Percentiles rank a stretch among this genome's conserved stretches.
Conservation (phyloP, 202 grass and related monocot species). For the Sporobolus alterniflorus region DNA sequence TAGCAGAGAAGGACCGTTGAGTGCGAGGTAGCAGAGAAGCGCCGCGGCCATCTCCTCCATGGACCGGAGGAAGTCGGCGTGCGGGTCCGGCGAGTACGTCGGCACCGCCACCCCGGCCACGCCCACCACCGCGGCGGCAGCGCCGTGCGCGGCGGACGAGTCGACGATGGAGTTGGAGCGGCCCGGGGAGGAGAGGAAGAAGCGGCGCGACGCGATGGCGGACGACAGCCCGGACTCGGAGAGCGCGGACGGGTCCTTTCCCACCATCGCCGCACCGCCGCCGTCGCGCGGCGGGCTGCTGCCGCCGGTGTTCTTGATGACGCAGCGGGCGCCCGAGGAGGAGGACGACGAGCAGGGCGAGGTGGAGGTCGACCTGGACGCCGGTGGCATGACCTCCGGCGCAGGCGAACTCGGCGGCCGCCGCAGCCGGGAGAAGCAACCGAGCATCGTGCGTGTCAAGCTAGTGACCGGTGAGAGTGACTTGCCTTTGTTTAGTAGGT, state of each 20-base stretch:
- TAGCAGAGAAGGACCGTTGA: conserved; percentile 97
- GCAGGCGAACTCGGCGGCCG: conserved; percentile 33
- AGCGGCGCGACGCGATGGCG: conserved; percentile 90
- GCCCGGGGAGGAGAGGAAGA: conserved; percentile 80
- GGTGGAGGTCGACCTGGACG: conserved; percentile 34
- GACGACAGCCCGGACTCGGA: conserved; percentile 62
- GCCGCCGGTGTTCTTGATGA: conserved; percentile 20
- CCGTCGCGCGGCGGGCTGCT: conserved; percentile 36
- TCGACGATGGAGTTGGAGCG: conserved; percentile 91
- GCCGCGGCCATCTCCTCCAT: conserved; percentile 97
- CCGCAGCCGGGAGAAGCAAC: conserved; percentile 84
- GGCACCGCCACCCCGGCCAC: conserved; percentile 77
- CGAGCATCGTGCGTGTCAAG: conserved; percentile 50
- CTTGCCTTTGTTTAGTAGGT: not conserved
- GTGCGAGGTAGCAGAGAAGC: conserved; percentile 94
- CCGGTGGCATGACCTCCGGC: conserved; percentile 35
- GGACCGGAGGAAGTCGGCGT: conserved; percentile 79
- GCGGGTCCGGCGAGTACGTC: conserved; percentile 92
- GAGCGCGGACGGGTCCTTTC: conserved; percentile 35
- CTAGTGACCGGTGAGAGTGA: not conserved
- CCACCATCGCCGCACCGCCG: conserved; percentile 10
- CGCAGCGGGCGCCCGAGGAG: conserved; percentile 46
- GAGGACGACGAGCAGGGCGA: conserved; percentile 61
- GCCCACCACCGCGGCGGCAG: conserved; percentile 26
- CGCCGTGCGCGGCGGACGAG: conserved; percentile 55